Evolutionary conservation across 2,329 filamentous ascomycete genomes (phyloP).

Genomic region (Colletotrichum paranaense): DNA sequence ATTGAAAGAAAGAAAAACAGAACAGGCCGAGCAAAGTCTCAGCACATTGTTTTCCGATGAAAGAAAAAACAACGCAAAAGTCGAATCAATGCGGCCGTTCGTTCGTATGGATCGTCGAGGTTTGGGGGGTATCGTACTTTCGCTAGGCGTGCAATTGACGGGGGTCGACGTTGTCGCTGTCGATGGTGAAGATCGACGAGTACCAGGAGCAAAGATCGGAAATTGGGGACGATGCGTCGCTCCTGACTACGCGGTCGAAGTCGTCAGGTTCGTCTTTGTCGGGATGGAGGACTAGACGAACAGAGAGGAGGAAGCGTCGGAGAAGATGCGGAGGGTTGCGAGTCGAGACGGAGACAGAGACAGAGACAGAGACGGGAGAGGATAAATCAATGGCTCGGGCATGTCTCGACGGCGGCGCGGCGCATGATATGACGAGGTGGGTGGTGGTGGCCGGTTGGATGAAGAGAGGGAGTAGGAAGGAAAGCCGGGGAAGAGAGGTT

Average conservation of each 20-base stretch:
- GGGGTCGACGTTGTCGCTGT: neutral
- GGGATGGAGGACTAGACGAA: neutral
- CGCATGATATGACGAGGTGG: slow-evolving; percentile 9
- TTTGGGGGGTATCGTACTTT: slow-evolving; percentile 24
- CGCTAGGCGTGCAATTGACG: slow-evolving; percentile 3
- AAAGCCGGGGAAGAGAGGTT: slow-evolving; percentile 30
- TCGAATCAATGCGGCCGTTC: slow-evolving; percentile 22
- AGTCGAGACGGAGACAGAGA: slow-evolving; percentile 36
- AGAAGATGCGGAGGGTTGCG: slow-evolving; percentile 45
- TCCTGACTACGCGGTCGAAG: slow-evolving; percentile 12
- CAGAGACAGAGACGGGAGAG: slow-evolving; percentile 38
- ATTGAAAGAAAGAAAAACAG: neutral
- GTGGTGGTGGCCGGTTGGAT: slow-evolving; percentile 5
- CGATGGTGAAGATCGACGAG: slow-evolving; percentile 2
- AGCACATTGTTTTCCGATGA: slow-evolving; percentile 22
- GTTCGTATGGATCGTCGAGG: slow-evolving; percentile 23
- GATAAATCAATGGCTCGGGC: slow-evolving; percentile 35
- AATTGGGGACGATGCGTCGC: slow-evolving; percentile 8
- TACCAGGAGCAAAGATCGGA: neutral
- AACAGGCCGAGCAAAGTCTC: slow-evolving; percentile 22
- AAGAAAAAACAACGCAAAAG: slow-evolving; percentile 5
- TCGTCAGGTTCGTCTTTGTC: neutral
- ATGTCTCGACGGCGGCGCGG: slow-evolving; percentile 30
- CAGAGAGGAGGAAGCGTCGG: neutral
- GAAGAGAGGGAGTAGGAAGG: neutral